Base-by-base conservation (phyloP, 164 flowering plant genomes). In the Tetrastigma voinierianum region DNA sequence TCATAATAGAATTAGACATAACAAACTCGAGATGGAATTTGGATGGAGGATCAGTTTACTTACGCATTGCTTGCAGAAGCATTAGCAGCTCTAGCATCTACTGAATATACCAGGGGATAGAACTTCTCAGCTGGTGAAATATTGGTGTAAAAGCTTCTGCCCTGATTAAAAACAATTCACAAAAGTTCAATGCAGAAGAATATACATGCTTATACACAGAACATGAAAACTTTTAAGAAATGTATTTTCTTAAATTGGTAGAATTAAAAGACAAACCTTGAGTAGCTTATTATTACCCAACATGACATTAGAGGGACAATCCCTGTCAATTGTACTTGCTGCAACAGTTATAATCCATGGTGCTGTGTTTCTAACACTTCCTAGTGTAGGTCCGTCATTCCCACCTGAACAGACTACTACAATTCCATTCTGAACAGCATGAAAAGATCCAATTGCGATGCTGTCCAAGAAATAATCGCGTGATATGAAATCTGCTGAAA, bases 371-470 rank as follows among this genome's bases (percentile, higher is more conserved):
- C 43, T 16, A 1, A 71, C 74, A 1, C 59, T 6, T 11, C 20
- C 46, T 0, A 9, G 2, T 0, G 2, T 3, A 7, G 74, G 74
- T 9, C 78, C 78, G 0, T 9, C 8, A 14, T 75, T 75, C 2
- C 78, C 78, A 0, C 66, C 78, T 0, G 74, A 46, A 59, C 66
- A 55, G 53, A 67, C 71, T 2, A 70, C 78, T 0, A 32, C 47
- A 43, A 75, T 67, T 23, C 78, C 75, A 8, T 60, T 59, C 46
- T n/a, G 58, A 20, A 75, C 66, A 10, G 78, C 75, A 18, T 75
- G 75, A 46, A 75, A 75, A 1, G 78, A 46, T 0, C 78, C 74
- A 13, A 75, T 67, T 1, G 78, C 66, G 10, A 64, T 25, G 6
- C 40, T 25, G 0, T 25, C 40, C 0, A 25, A 25, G 40, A 25